Conservation (phyloP, 371 early-diverging fungal genomes). For the Dichotomocladium elegans region DNA sequence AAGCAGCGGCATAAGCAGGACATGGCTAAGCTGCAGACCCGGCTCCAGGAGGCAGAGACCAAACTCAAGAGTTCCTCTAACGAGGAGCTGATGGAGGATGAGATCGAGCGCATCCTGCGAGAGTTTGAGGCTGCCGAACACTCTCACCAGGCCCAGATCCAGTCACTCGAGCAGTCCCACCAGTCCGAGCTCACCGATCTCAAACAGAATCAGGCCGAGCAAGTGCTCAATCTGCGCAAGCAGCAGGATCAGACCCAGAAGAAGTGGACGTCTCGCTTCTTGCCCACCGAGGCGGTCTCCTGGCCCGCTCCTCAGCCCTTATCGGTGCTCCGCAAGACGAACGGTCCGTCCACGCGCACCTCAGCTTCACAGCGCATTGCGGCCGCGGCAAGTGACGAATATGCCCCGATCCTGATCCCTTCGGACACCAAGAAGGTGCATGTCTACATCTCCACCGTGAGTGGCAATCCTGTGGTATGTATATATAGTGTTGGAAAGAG, state of each 20-base stretch:
- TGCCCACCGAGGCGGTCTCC: constrained; percentile 40
- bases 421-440: constrained; percentile 41
- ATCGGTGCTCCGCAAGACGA: constrained; percentile 15
- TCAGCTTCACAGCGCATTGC: constrained; percentile 2
- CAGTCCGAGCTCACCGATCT: constrained; percentile 28
- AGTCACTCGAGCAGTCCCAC: constrained; percentile 38
- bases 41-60: constrained; percentile 26
- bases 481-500: too few species aligned
- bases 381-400: constrained; percentile 6
- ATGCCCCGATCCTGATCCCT: constrained; percentile 30
- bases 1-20: constrained; percentile 37
- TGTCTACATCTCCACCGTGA: constrained; percentile 39
- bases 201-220: constrained; percentile 29
- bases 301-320: constrained; percentile 33
- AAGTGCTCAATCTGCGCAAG: constrained; percentile 26
- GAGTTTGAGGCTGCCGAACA: constrained; percentile 62
- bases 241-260: constrained; percentile 17
- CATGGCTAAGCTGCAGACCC: constrained; percentile 21
- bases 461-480: constrained; percentile 36
- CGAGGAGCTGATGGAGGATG: constrained; percentile 60
- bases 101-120: constrained; percentile 74
- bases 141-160: constrained; percentile 28
- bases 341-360: constrained; percentile 8
- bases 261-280: constrained; percentile 28
- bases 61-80: constrained; percentile 17